These are phyloP conservation scores for Chaetomiaceae sp. DNA, from an alignment of 2,329 filamentous ascomycete species.

Conservation along the genomic window DNA sequence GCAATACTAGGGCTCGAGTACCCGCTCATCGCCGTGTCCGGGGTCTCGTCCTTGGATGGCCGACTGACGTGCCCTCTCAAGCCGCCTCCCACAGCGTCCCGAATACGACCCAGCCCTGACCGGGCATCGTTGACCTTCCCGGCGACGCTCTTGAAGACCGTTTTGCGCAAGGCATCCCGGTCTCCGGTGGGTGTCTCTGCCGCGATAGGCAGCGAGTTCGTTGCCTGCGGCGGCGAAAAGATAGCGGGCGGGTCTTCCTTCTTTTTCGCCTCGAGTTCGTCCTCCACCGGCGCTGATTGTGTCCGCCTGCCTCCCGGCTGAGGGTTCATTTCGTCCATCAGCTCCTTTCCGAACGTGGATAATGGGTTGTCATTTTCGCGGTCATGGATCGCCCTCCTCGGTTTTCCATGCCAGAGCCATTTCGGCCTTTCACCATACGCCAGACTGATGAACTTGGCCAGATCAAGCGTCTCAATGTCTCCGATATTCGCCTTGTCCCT, in stretches of 20 bases:
- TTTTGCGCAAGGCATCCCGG: conserved; percentile 57
- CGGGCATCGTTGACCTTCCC: conserved; percentile 76
- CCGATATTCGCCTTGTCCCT: conserved; percentile 85
- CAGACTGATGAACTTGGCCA: conserved; percentile 76
- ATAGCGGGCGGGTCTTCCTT: conserved; percentile 43
- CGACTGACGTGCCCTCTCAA: conserved; percentile 50
- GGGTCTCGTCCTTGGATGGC: conserved; percentile 54
- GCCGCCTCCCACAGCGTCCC: conserved; percentile 69
- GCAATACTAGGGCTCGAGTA: conserved; percentile 34
- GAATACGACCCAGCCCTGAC: conserved; percentile 78
- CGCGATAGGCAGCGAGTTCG: conserved; percentile 43
- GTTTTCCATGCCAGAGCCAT: conserved; percentile 93
- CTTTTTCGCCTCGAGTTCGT: conserved; percentile 42
- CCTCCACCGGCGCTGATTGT: conserved; percentile 50
- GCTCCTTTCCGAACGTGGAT: conserved; percentile 53
- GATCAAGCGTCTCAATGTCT: conserved; percentile 86
- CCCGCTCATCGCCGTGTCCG: conserved; percentile 32
- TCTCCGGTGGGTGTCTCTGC: conserved; percentile 47
- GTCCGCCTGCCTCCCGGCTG: conserved; percentile 40
- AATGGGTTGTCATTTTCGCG: conserved; percentile 42
- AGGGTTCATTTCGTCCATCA: conserved; percentile 33
- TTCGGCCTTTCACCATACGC: conserved; percentile 79
- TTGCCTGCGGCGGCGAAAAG: conserved; percentile 40
- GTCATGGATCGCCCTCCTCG: conserved; percentile 57
- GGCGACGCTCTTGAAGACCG: conserved; percentile 74